Percentiles rank a stretch among this genome's conserved stretches.
These are phyloP conservation scores for Alternaria sp. DNA, from an alignment of 2,329 filamentous ascomycete genomes.

Conservation along the genomic window DNA sequence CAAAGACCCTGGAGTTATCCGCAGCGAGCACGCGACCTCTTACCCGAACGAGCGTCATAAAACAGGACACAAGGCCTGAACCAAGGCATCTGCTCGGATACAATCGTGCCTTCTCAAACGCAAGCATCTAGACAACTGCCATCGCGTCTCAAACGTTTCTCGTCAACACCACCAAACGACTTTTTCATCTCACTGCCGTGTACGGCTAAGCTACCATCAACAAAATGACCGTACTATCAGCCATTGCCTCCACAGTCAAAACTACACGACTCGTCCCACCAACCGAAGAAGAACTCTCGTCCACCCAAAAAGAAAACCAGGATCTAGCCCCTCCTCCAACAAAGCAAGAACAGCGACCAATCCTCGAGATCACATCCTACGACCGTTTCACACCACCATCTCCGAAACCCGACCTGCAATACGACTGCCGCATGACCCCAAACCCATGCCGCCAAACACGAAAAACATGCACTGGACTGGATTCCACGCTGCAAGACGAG, in stretches of 20 bases:
- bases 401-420: slow-evolving; percentile 16
- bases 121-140: background rate
- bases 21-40: background rate
- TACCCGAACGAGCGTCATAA: background rate
- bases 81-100: background rate
- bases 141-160: background rate
- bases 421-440: slow-evolving; percentile 19
- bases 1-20: background rate
- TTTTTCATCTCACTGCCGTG: background rate
- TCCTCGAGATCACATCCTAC: slow-evolving; percentile 19
- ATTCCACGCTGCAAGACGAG: slow-evolving; percentile 13
- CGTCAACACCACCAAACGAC: background rate
- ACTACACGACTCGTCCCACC: slow-evolving; percentile 13
- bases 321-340: background rate
- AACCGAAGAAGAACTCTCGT: background rate
- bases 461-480: slow-evolving; percentile 15
- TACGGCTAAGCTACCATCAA: background rate
- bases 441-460: slow-evolving; percentile 6
- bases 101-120: background rate
- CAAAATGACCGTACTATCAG: slow-evolving; percentile 12
- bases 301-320: background rate
- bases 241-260: slow-evolving; percentile 2
- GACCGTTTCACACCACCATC: slow-evolving; percentile 15
- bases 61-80: background rate
- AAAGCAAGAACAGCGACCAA: slow-evolving; percentile 4